Conservation (phyloP, 352 stramenopile species). For the Phytophthora niederhauseri region DNA sequence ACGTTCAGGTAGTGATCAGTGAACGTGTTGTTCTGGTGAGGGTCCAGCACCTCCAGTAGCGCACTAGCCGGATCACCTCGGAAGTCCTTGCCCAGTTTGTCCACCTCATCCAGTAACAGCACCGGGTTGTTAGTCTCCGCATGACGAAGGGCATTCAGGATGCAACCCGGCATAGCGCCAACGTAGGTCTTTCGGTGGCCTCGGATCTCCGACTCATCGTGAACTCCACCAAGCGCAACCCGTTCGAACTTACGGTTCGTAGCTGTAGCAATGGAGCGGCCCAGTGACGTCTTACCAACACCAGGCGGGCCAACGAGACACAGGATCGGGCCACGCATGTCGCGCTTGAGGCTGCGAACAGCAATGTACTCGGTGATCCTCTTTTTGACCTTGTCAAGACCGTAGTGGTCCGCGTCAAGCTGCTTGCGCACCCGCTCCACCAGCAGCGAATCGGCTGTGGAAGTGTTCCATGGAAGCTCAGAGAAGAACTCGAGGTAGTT, state of each 20-base stretch:
- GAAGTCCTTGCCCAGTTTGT: constrained; percentile 84
- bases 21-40: constrained; percentile 88
- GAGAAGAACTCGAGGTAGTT: constrained; percentile 87
- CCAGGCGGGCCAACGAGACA: constrained; percentile 88
- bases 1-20: constrained; percentile 89
- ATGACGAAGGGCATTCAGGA: constrained; percentile 80
- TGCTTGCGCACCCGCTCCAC: constrained; percentile 65
- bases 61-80: constrained; percentile 69
- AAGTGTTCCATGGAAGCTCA: constrained; percentile 67
- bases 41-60: constrained; percentile 87
- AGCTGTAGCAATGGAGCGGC: constrained; percentile 76
- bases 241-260: constrained; percentile 82
- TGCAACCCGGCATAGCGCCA: constrained; percentile 84
- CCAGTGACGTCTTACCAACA: constrained; percentile 86
- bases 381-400: constrained; percentile 85
- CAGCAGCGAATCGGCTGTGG: constrained; percentile 60
- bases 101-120: constrained; percentile 88
- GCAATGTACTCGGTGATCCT: constrained; percentile 90
- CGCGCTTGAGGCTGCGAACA: constrained; percentile 76
- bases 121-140: constrained; percentile 82
- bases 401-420: constrained; percentile 82
- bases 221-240: constrained; percentile 77
- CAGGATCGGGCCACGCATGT: constrained; percentile 89
- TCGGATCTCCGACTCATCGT: constrained; percentile 87
- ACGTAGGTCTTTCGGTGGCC: constrained; percentile 90